These are phyloP conservation scores for Claviceps sorghi DNA, from an alignment of 2,329 filamentous ascomycete genomes.

Conservation along the genomic window DNA sequence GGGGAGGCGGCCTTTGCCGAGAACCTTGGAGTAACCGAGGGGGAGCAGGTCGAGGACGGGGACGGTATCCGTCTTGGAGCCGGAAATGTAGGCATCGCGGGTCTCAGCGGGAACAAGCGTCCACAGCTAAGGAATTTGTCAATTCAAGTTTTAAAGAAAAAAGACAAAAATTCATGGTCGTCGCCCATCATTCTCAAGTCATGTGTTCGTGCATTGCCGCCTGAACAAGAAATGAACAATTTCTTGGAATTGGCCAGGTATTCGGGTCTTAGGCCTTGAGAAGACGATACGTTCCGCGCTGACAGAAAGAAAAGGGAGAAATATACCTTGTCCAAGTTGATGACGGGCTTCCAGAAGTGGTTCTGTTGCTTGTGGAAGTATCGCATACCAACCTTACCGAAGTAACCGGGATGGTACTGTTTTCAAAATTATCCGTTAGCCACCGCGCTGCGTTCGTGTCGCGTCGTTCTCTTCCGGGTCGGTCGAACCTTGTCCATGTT, in stretches of 20 bases:
- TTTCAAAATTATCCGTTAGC: constrained; percentile 14
- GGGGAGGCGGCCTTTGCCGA: constrained; percentile 95
- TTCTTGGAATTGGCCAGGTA: background rate
- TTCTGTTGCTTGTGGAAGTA: constrained; percentile 94
- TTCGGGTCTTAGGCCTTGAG: background rate
- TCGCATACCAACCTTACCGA: constrained; percentile 91
- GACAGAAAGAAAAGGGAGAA: constrained; percentile 9
- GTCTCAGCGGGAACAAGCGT: constrained; percentile 84
- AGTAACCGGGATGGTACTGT: constrained; percentile 97
- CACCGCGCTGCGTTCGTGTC: constrained; percentile 4
- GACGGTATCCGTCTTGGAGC: constrained; percentile 73
- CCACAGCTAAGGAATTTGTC: constrained; percentile 55
- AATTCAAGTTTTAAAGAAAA: constrained; percentile 9
- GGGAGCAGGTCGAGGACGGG: constrained; percentile 96
- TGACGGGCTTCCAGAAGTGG: constrained; percentile 95
- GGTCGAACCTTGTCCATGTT: constrained; percentile 61
- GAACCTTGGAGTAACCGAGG: constrained; percentile 95
- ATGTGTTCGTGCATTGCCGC: no score
- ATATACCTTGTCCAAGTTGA: constrained; percentile 95
- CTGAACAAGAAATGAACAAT: background rate
- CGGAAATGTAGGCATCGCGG: constrained; percentile 78
- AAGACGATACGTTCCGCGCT: background rate
- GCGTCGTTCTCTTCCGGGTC: background rate
- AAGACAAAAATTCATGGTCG: background rate
- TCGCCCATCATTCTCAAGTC: background rate